phyloP scores from a whole-genome alignment of 169 alveolate genomes.

The Eimeria tenella region DNA sequence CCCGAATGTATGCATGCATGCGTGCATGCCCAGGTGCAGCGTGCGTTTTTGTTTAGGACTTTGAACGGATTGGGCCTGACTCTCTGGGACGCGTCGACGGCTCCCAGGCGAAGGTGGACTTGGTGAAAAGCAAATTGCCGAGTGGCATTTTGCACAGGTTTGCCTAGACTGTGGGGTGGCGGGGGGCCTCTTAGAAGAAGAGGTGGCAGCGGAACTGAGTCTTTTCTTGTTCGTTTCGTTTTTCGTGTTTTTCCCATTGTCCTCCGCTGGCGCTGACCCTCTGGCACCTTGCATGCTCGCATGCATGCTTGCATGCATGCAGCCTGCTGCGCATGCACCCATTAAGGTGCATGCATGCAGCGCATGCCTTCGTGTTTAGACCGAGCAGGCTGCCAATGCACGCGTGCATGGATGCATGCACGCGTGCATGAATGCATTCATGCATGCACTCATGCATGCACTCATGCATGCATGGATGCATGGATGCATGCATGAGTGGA shows the following conservation, averaged over 20 bases:
- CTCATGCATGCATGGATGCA: not conserved
- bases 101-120: conserved; percentile 82
- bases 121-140: conserved; percentile 83
- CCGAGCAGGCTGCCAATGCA: not conserved
- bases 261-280: not conserved
- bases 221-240: not conserved
- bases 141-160: conserved; percentile 81
- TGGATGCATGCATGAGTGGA: not conserved
- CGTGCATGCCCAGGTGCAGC: not conserved
- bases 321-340: not conserved
- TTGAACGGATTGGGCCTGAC: conserved; percentile 80
- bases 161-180: not conserved
- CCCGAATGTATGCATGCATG: not conserved
- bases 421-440: not conserved
- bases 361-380: too few relatives aligned
- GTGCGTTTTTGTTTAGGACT: conserved; percentile 70
- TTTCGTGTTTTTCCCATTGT: not conserved
- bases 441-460: not conserved
- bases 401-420: not conserved
- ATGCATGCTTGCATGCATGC: not conserved
- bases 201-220: too few relatives aligned
- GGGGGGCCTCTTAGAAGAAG: too few relatives aligned
- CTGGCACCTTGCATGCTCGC: too few relatives aligned
- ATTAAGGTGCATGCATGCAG: too few relatives aligned
- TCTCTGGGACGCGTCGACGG: conserved; percentile 78